phyloP scores from a whole-genome alignment of 2,329 filamentous ascomycete species.

The Sclerotinia borealis region DNA sequence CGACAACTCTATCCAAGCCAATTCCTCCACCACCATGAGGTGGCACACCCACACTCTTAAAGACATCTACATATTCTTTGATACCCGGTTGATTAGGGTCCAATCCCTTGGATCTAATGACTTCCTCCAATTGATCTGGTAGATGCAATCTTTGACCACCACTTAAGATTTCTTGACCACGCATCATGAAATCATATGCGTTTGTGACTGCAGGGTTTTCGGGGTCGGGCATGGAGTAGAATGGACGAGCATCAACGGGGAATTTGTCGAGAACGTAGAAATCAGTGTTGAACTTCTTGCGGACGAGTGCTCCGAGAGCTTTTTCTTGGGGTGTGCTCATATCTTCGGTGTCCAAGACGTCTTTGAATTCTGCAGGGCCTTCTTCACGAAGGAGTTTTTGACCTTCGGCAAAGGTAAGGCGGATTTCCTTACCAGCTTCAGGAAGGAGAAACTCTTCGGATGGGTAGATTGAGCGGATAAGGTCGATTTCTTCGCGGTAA shows the following conservation, averaged over 20 bases:
- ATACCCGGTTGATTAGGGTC: constrained; percentile 70
- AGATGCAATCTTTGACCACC: constrained; percentile 90
- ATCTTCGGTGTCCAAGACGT: constrained; percentile 72
- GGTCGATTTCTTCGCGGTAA: constrained; percentile 66
- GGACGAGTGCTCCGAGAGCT: constrained; percentile 79
- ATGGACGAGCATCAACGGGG: constrained; percentile 79
- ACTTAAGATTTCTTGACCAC: constrained; percentile 87
- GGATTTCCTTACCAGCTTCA: constrained; percentile 65
- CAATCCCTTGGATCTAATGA: constrained; percentile 73
- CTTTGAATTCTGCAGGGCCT: constrained; percentile 58
- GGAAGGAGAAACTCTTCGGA: constrained; percentile 73
- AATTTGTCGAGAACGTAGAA: constrained; percentile 98
- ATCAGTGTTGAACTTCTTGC: constrained; percentile 85
- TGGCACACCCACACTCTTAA: constrained; percentile 75
- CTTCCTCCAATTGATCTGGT: constrained; percentile 66
- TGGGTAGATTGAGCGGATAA: constrained; percentile 67
- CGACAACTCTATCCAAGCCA: constrained; percentile 79
- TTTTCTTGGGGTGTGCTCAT: constrained; percentile 78
- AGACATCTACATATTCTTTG: constrained; percentile 84
- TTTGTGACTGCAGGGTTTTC: constrained; percentile 60
- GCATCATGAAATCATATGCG: constrained; percentile 78
- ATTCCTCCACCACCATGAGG: constrained; percentile 88
- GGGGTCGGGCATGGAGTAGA: constrained; percentile 81
- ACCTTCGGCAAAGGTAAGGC: constrained; percentile 71
- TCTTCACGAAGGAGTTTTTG: constrained; percentile 72